Base-by-base conservation (phyloP, 441 rosid species). In the Kokia cookei region DNA sequence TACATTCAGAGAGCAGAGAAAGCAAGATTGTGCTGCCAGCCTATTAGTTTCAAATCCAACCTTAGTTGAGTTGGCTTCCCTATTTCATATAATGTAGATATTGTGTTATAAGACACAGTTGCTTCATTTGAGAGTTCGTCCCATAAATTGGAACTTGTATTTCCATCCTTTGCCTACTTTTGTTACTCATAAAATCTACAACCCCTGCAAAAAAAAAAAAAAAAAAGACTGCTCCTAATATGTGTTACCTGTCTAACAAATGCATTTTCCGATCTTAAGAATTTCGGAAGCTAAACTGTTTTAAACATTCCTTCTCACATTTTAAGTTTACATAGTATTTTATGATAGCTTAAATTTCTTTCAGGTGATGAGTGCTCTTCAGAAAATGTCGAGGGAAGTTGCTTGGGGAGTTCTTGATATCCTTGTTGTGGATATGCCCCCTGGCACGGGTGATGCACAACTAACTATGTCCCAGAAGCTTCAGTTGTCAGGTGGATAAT, bases 381-480 rank as follows among this genome's bases (percentile, higher is more conserved):
- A 84, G 70, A 90, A 89, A 85, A 84, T 86, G 91, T 72, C 85
- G 4, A 81, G 85, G 78, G 96, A 87, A 77, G 96, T 91, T 68
- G 86, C 80, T 19, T 89, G 92, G 91, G 96, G 96, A 75, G 82
- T 77, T 76, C 90, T 89, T 42, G 93, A 91, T 76, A 81, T 91
- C 78, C 92, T 91, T 51, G 91, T 91, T 79, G 91, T 91, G 50
- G 93, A 91, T 85, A 91, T 91, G 93, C 92, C 93, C 19, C 96
- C 96, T 59, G 92, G 96, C 24, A 91, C 93, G 3, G 92, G 96
- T 64, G 92, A 91, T 83, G 78, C 91, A 61, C 96, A 91, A 66
- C 70, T 91, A 73, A 89, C 90, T 70, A 85, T 88, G 82, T 81
- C 90, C 51, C 93, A 89, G 75, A 87, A 75, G 78, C 83, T 91